Evolutionary conservation across 441 rosid species (phyloP), one percentile per base, ranked within the genome.

Genomic region (Aleurites moluccanus): DNA sequence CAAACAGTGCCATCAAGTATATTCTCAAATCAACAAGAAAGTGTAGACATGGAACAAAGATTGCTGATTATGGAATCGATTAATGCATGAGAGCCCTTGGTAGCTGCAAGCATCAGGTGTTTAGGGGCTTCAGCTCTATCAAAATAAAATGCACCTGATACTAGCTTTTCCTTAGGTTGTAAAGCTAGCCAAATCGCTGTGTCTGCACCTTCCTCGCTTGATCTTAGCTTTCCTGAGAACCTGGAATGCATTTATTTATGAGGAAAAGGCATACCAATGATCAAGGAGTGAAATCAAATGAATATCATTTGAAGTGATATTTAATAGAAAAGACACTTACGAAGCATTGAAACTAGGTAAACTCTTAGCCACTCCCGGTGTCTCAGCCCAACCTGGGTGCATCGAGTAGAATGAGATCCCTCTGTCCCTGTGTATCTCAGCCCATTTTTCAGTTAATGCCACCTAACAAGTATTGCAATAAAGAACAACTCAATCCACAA

Each of bases 371-470:
- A 90, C 88, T 69, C 98, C 98, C 1, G 96, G 96, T 6, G 97
- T 94, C 83, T 84, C 90, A 61, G 91, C 98, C 99, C 97, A 94
- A 13, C 97, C 98, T 11, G 99, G 99, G 79, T 92, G 98, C 99
- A 94, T 92, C 0, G 96, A 68, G 82, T 91, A 92, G 87, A 92
- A 94, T 16, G 90, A 87, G 40, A 94, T 84, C 66, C 94, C 93
- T 85, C 78, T 90, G 75, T 83, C 84, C 78, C 87, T 89, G 84
- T 88, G 82, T 69, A 68, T 82, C 66, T 87, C 93, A 11, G 90
- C 86, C 97, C 97, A 94, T 56, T 87, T 90, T 74, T 92, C 96
- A 0, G 91, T 90, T 69, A 91, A 71, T 16, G 93, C 97, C 65
- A 94, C 97, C 97, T 89, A 73, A 75, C 10, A 38, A 69, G 47